Evolutionary conservation across 108 stramenopile genomes (phyloP).

Genomic region (Mediolabrus comicus): DNA sequence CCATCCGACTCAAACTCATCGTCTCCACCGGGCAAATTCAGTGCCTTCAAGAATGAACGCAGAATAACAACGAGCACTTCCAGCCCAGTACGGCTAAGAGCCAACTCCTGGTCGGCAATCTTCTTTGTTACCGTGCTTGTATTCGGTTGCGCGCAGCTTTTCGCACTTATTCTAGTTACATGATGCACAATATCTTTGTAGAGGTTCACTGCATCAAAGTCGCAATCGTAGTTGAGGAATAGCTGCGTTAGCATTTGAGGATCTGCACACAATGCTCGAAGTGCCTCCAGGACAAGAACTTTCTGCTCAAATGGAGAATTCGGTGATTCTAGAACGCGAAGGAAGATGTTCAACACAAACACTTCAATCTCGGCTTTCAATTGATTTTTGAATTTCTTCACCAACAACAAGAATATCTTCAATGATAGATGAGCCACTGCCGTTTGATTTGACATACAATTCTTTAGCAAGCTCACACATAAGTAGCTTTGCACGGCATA

Average conservation of each 20-base stretch:
- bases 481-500: constrained; percentile 92
- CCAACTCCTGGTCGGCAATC: constrained; percentile 65
- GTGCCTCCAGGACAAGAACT: constrained; percentile 91
- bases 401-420: constrained; percentile 92
- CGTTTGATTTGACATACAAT: constrained; percentile 93
- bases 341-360: constrained; percentile 96
- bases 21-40: constrained; percentile 61
- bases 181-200: constrained; percentile 93
- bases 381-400: constrained; percentile 91
- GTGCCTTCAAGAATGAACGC: constrained; percentile 64
- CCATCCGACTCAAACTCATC: constrained; percentile 54
- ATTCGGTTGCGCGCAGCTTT: constrained; percentile 28
- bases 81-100: constrained; percentile 68
- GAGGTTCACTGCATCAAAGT: constrained; percentile 89
- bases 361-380: constrained; percentile 96
- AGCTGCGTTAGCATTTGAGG: constrained; percentile 88
- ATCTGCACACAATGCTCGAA: constrained; percentile 87
- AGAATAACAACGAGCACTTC: constrained; percentile 81
- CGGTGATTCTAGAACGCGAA: constrained; percentile 91
- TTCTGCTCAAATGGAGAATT: constrained; percentile 96
- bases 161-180: constrained; percentile 75
- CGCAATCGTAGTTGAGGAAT: constrained; percentile 99
- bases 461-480: constrained; percentile 91
- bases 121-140: constrained; percentile 43
- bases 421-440: constrained; percentile 91